Evolutionary conservation across 306 rosid genomes (phyloP), one percentile per base, ranked within the genome.

Genomic region (Biancaea sappan): DNA sequence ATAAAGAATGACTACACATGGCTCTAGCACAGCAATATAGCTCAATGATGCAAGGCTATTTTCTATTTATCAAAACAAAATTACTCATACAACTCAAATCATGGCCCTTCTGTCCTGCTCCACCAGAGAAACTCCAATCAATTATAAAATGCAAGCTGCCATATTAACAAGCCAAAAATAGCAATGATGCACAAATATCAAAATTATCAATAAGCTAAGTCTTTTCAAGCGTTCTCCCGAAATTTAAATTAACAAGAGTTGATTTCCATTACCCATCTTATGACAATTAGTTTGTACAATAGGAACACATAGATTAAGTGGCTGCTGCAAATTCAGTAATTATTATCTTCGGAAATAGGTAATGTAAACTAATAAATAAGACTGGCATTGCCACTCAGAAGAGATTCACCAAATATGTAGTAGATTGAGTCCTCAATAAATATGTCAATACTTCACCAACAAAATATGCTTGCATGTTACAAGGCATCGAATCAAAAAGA

Each of bases 121-220:
- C 22, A 38, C 26, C 73, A 52, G 37, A 63, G 62, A 75, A 68
- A 46, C 66, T 35, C 57, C n/a, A 76, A 59, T 60, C 54, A 71
- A 79, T 38, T 66, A 65, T 26, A 4, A 29, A 66, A 28, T 19
- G 19, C 40, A 61, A 60, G 47, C 37, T 66, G 29, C 41, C 61
- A 58, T 41, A 56, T 46, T 60, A 78, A 21, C 51, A 28, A 72
- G 59, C 47, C 2, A 34, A 28, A 71, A 29, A 40, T 16, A 53
- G n/a, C 43, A 10, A 26, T 40, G 57, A 40, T 48, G 18, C 46
- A 38, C 57, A 31, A 0, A 16, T 60, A 37, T 69, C 50, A 68
- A 53, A 31, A 0, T 11, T 60, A 37, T 69, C 50, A 68, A 53
- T 63, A 46, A 53, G 46, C 68, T 4, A 53, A 47, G 24, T 9